Evolutionary conservation across 208 protist species (phyloP).

Genomic region (Phytomonas sp.): DNA sequence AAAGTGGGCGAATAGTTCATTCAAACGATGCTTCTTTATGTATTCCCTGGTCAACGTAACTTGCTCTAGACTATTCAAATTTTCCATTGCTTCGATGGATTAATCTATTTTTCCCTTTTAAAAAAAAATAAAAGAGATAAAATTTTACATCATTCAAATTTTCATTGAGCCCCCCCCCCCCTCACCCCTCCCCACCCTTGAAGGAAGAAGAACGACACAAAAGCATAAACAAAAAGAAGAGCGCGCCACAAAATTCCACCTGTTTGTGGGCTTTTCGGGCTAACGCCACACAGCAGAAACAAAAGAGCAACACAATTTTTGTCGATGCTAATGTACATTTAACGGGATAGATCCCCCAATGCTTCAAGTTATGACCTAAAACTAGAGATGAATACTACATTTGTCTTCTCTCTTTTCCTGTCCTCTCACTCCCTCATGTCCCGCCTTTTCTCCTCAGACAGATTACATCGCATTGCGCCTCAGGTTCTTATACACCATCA

Average conservation of each 20-base stretch:
- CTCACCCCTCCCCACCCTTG: neutral
- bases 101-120: constrained; percentile 7
- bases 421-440: too few relatives aligned
- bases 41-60: constrained; percentile 41
- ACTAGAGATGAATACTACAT: too few relatives aligned
- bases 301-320: constrained; percentile 4
- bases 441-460: neutral
- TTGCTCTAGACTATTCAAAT: constrained; percentile 4
- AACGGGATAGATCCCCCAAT: neutral
- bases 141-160: neutral
- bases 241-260: neutral
- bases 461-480: constrained; percentile 23
- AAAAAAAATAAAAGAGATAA: constrained; percentile 6
- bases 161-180: neutral
- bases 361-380: neutral
- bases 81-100: neutral
- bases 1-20: constrained; percentile 83
- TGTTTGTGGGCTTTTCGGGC: constrained; percentile 5
- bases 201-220: neutral
- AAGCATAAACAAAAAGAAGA: neutral
- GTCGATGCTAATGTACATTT: neutral
- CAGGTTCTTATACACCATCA: constrained; percentile 60
- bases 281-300: constrained; percentile 6
- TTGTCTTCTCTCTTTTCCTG: too few relatives aligned
- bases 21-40: constrained; percentile 68